These are phyloP conservation scores for Gyromitra esculenta DNA, from an alignment of 2,329 filamentous ascomycete species.

Conservation along the genomic window DNA sequence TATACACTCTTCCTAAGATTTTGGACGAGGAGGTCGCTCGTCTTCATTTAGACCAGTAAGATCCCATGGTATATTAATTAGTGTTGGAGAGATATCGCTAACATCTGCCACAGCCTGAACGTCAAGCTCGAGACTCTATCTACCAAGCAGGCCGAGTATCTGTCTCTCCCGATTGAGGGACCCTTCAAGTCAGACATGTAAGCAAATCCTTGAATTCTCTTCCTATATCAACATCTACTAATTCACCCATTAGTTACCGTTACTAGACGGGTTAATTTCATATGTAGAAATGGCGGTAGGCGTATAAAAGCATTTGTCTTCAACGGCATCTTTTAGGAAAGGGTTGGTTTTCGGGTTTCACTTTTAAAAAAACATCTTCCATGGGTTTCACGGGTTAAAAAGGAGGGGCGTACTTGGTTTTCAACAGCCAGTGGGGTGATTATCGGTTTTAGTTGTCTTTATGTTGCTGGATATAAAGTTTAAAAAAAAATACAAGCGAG, in stretches of 20 bases:
- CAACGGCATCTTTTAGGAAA: conserved; percentile 55
- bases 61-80: not conserved
- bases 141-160: conserved; percentile 90
- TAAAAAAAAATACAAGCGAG: conserved; percentile 8
- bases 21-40: conserved; percentile 98
- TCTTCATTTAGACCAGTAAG: conserved; percentile 81
- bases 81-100: conserved; percentile 4
- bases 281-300: conserved; percentile 19
- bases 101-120: conserved; percentile 56
- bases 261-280: conserved; percentile 66
- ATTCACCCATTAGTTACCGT: conserved; percentile 67
- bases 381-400: conserved; percentile 51
- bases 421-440: conserved; percentile 56
- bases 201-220: conserved; percentile 57
- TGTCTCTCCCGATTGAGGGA: conserved; percentile 83
- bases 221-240: conserved; percentile 55
- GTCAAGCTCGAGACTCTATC: conserved; percentile 90
- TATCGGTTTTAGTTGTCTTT: conserved; percentile 43
- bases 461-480: conserved; percentile 21
- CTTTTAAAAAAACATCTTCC: conserved; percentile 46
- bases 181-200: conserved; percentile 97
- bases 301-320: conserved; percentile 55
- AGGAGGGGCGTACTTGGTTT: conserved; percentile 56
- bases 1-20: conserved; percentile 98
- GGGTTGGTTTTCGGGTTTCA: conserved; percentile 48